Base-by-base conservation (phyloP, 352 stramenopile species). In the Globisporangium spinosum region DNA sequence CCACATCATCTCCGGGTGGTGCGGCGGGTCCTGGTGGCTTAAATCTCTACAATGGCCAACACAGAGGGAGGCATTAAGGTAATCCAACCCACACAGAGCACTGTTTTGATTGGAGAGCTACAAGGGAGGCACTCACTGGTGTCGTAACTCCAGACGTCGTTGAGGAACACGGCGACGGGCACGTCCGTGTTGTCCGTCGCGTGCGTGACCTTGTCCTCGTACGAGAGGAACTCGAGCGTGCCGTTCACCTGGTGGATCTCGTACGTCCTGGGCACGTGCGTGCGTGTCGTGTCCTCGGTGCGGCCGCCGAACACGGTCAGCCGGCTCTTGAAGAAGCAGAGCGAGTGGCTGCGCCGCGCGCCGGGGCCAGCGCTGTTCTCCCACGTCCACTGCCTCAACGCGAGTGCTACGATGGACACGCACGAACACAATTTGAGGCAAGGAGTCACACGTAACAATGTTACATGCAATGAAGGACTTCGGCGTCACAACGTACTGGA, bases 61-160 rank as follows among this genome's bases (percentile, higher is more conserved):
- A 59, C 34, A 58, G 22, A 56, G 47, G 59, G 54, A 15, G 53
- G 53, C 13, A 49, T 66, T 25, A 58, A 47, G 12, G 34, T 6
- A 51, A 15, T 49, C 15, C 40, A 22, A 49, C 22, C 13, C 13
- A n/a, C 40, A 49, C 15, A 49, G 5, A n/a, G 1, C 13, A 49
- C 13, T 45, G 3, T 13, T 20, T 45, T 45, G 12, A 8, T 49
- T n/a, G 40, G 40, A 57, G 49, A 1, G 49, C 12, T 12, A 58
- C 6, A n/a, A 40, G 62, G 62, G 68, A 27, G 7, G 35, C n/a
- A 63, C 69, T 47, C 62, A 91, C 87, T 93, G 22, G 98, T 90
- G 60, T 98, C 87, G 77, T 98, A 99, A 69, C 86, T 88, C 96
- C 96, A 99, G 38, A 98, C 80, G 72, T 99, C 96, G 68, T 99